These are phyloP conservation scores for Coniferiporia sulphurascens DNA, from an alignment of 1,284 basidiomycete genomes.

Conservation along the genomic window DNA sequence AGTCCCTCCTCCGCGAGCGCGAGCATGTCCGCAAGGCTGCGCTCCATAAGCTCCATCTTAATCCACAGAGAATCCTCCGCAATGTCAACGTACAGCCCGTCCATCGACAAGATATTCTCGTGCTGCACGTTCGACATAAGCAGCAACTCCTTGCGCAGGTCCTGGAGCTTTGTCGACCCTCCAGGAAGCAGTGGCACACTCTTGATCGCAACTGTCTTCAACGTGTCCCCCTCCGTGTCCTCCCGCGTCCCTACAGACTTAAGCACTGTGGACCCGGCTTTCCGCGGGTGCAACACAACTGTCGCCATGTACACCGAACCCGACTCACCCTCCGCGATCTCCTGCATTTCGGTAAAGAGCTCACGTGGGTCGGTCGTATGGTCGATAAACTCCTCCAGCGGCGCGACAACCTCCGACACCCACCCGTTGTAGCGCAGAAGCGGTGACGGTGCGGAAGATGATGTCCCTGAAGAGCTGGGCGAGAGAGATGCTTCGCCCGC, in stretches of 20 bases:
- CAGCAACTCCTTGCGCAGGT: slow-evolving; percentile 53
- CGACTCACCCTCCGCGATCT: slow-evolving; percentile 76
- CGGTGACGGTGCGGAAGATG: slow-evolving; percentile 29
- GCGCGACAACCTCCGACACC: slow-evolving; percentile 54
- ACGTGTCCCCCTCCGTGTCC: slow-evolving; percentile 31
- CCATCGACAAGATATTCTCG: slow-evolving; percentile 58
- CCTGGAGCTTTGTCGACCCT: slow-evolving; percentile 56
- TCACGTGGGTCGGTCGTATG: slow-evolving; percentile 53
- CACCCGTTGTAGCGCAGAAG: slow-evolving; percentile 46
- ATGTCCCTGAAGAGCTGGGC: slow-evolving; percentile 19
- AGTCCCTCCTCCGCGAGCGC: slow-evolving; percentile 54
- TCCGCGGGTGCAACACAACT: slow-evolving; percentile 31
- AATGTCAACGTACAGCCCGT: slow-evolving; percentile 63
- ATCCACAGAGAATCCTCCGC: slow-evolving; percentile 71
- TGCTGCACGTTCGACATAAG: slow-evolving; percentile 54
- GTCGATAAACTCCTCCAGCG: slow-evolving; percentile 60
- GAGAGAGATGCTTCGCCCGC: slow-evolving; percentile 12
- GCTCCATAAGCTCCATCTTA: slow-evolving; percentile 81
- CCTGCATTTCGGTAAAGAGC: slow-evolving; percentile 58
- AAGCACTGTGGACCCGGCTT: slow-evolving; percentile 32
- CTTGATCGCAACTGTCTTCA: slow-evolving; percentile 58
- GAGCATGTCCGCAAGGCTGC: slow-evolving; percentile 74
- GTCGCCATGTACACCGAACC: slow-evolving; percentile 67
- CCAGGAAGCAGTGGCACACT: slow-evolving; percentile 54
- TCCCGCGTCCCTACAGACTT: slow-evolving; percentile 15